Base-by-base conservation (phyloP, 768 basidiomycete species). In the Termitomyces sp. region DNA sequence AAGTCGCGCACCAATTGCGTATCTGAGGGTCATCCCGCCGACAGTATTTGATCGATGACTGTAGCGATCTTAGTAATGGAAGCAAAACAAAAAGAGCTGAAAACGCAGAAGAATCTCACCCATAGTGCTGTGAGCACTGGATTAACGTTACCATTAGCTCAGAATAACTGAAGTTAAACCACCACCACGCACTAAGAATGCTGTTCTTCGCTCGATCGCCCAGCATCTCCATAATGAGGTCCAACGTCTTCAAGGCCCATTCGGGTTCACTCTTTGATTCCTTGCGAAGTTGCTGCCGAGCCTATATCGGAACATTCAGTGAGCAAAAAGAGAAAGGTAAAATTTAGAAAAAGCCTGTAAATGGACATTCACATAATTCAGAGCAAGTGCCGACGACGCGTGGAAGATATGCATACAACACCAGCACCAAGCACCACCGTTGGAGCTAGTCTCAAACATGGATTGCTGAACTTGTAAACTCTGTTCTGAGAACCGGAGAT, bases 351-450 rank as follows among this genome's bases (percentile, higher is more conserved):
- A n/a, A 57, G 40, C n/a, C 56, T 60, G 50, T 36, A 55, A 60
- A 66, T 60, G 60, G 59, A 53, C 63, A 79, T 83, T 74, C 67
- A 91, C 91, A 72, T 81, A 78, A 65, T 83, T 81, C 43, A 92
- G 69, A 20, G 84, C 86, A 57, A 92, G 78, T 37, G 81, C 75
- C 66, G 85, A 86, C 61, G 87, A 87, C 46, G 87, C 88, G 66
- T 92, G 83, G 63, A 88, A 76, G 49, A 85, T 78, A 70, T 94
- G 91, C 79, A 91, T 88, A 69, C 80, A 79, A 65, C 84, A 89
- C 74, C 84, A 94, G 66, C 87, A 89, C 92, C 91, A 93, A 10
- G 89, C 88, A 50, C 91, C 88, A 34, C 82, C 82, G 66, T 90
- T 91, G 15, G 88, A 87, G 66, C 83, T 84, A 25, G 91, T 92